A percentile compares a stretch with the other conserved stretches of the same genome.
phyloP scores from a whole-genome alignment of 2,329 filamentous ascomycete genomes.

The Scytalidium sp. region DNA sequence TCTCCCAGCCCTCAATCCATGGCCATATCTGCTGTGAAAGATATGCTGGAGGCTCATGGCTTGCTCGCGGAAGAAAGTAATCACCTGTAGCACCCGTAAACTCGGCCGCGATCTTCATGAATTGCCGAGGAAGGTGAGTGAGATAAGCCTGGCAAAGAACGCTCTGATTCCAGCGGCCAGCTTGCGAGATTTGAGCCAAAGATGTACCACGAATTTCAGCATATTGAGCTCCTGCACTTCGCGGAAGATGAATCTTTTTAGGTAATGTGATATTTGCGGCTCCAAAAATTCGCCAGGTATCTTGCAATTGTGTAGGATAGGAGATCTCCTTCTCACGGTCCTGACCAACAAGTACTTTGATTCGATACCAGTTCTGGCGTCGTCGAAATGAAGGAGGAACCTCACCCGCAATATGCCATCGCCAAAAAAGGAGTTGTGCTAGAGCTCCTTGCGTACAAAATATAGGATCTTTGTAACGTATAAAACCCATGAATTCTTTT shows the following conservation, averaged over 20 bases:
- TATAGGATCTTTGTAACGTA: slow-evolving; percentile 2
- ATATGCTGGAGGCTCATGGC: slow-evolving; percentile 1
- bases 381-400: slow-evolving; percentile 4
- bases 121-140: slow-evolving; percentile 1
- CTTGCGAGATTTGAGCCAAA: slow-evolving; percentile 4
- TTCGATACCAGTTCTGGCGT: slow-evolving; percentile 1
- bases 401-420: slow-evolving; percentile 5
- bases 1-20: not conserved
- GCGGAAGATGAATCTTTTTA: slow-evolving; percentile 6
- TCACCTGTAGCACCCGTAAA: slow-evolving; percentile 3
- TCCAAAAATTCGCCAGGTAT: not conserved
- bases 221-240: not conserved
- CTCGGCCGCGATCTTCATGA: not conserved
- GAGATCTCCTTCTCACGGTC: slow-evolving; percentile 1
- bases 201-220: slow-evolving; percentile 2
- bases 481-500: slow-evolving; percentile 6
- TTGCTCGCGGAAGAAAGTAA: slow-evolving; percentile 5
- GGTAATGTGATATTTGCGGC: not conserved
- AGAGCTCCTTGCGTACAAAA: slow-evolving; percentile 5
- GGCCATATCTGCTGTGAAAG: slow-evolving; percentile 2
- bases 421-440: slow-evolving; percentile 5
- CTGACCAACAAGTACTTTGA: slow-evolving; percentile 6
- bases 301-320: not conserved
- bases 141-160: slow-evolving; percentile 6
- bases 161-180: slow-evolving; percentile 6